A percentile compares a stretch with the other conserved stretches of the same genome.
These are phyloP conservation scores for Lachancea waltii DNA, from an alignment of 805 yeast genomes.

Conservation along the genomic window DNA sequence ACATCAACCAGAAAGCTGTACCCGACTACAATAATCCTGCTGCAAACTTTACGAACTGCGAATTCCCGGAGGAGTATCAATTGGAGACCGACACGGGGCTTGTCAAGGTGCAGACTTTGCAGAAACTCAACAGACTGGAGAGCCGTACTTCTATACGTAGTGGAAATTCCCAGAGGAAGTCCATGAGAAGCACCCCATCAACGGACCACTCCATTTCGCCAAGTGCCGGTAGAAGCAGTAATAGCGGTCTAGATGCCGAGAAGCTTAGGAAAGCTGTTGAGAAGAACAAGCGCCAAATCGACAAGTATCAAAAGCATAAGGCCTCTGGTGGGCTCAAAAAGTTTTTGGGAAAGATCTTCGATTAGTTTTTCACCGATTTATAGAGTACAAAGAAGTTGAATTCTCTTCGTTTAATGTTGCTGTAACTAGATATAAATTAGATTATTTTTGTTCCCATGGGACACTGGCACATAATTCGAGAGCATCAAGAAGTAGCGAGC, in stretches of 20 bases:
- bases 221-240: not conserved
- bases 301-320: conserved; percentile 21
- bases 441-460: no score
- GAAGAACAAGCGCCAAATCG: conserved; percentile 28
- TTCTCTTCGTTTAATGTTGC: no score
- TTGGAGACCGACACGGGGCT: conserved; percentile 62
- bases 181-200: conserved; percentile 2
- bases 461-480: no score
- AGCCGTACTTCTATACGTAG: conserved; percentile 11
- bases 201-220: conserved; percentile 1
- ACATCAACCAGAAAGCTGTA: conserved; percentile 10
- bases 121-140: conserved; percentile 42
- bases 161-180: conserved; percentile 4
- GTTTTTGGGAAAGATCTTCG: conserved; percentile 22
- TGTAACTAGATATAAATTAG: no score
- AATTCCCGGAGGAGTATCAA: conserved; percentile 64
- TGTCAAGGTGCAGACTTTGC: conserved; percentile 52
- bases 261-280: conserved; percentile 29
- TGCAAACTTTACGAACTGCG: conserved; percentile 10
- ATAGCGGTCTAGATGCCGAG: conserved; percentile 12
- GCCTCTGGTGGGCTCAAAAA: conserved; percentile 20
- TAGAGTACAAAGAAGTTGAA: no score
- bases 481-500: no score
- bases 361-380: no score
- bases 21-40: conserved; percentile 23